phyloP scores from a whole-genome alignment of 176 grass and related monocot species.

The Phyllostachys edulis region DNA sequence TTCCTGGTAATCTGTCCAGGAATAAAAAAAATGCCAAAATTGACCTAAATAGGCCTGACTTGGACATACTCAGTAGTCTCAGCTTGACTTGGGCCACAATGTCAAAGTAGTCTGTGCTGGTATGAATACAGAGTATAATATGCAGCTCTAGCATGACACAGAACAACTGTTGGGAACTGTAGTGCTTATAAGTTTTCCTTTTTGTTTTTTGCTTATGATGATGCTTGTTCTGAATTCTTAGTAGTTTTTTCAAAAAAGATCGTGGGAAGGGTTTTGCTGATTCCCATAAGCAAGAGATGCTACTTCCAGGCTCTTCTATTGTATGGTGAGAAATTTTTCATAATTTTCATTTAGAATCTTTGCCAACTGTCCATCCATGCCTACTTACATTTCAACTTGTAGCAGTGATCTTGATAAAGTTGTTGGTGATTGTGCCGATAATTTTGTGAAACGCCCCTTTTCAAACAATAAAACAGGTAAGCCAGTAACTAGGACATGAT shows the following conservation, averaged over 20 bases:
- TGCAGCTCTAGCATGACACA: not conserved
- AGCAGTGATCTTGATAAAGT: constrained; percentile 45
- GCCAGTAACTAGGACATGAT: not conserved
- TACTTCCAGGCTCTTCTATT: constrained; percentile 20
- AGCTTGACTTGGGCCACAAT: not conserved
- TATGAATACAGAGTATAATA: not conserved
- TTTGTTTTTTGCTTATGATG: not conserved
- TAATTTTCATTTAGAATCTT: constrained; percentile 1
- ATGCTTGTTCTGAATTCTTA: constrained; percentile 10
- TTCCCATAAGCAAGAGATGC: constrained; percentile 10
- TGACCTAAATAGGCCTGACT: no score
- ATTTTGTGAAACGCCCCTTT: constrained; percentile 27
- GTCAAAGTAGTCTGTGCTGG: not conserved
- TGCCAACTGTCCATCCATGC: not conserved
- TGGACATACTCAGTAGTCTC: not conserved
- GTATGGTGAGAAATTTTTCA: constrained; percentile 23
- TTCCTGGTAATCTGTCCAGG: not conserved
- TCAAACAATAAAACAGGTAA: constrained; percentile 46
- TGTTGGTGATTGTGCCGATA: constrained; percentile 30
- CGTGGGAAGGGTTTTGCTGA: constrained; percentile 27
- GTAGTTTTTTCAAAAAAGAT: constrained; percentile 32
- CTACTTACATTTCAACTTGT: constrained; percentile 21
- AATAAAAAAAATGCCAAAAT: not conserved
- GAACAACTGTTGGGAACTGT: not conserved
- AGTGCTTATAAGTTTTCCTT: not conserved